Percentiles rank a stretch among this genome's conserved stretches.
Evolutionary conservation across 1,284 basidiomycete genomes (phyloP).

Genomic region (Rhodotorula sp.): DNA sequence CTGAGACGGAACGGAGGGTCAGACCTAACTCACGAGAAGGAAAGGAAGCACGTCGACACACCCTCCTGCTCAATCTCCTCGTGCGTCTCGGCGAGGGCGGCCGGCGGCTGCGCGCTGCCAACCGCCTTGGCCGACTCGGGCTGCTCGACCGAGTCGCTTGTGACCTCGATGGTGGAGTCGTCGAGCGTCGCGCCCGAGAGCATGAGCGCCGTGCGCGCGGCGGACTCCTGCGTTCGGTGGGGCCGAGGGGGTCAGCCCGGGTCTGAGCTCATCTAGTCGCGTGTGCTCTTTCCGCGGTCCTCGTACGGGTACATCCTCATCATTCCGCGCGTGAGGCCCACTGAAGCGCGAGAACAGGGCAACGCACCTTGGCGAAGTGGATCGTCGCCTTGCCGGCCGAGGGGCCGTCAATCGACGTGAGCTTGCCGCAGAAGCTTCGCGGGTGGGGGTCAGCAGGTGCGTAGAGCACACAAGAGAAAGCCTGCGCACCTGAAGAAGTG

Average conservation of each 20-base stretch:
- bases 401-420: slow-evolving; percentile 59
- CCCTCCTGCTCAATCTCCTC: slow-evolving; percentile 63
- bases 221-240: slow-evolving; percentile 59
- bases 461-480: no score
- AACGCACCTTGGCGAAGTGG: slow-evolving; percentile 55
- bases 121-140: slow-evolving; percentile 56
- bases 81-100: slow-evolving; percentile 47
- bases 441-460: background rate
- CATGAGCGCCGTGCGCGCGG: slow-evolving; percentile 71
- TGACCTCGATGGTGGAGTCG: slow-evolving; percentile 63
- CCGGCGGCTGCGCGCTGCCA: slow-evolving; percentile 34
- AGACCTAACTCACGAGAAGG: no score
- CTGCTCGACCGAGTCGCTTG: slow-evolving; percentile 63
- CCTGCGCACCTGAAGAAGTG: slow-evolving; percentile 63
- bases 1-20: slow-evolving; percentile 43
- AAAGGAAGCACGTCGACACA: slow-evolving; percentile 5
- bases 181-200: slow-evolving; percentile 72
- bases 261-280: no score
- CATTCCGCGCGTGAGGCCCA: no score
- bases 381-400: slow-evolving; percentile 58
- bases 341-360: background rate
- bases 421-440: slow-evolving; percentile 51
- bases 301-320: no score
- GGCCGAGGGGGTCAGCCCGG: background rate
- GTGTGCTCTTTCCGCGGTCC: no score